Percentiles rank a stretch among this genome's conserved stretches.
Evolutionary conservation across 345 rosid genomes (phyloP).

Genomic region (Melaleuca alternifolia): DNA sequence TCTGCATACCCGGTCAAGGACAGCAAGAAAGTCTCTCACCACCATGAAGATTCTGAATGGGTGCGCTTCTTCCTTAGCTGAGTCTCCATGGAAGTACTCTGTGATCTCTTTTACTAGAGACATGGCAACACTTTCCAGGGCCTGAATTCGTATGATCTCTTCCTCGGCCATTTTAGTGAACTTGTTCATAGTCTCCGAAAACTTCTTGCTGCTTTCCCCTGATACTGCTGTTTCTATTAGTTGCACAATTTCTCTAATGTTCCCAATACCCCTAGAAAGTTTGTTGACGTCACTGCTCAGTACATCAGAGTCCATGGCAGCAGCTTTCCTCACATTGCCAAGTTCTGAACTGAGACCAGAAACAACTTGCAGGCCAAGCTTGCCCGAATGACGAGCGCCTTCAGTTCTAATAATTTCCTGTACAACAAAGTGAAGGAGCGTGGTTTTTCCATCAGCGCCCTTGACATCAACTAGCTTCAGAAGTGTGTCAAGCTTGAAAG

Average conservation of each 20-base stretch:
- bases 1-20: conserved; percentile 90
- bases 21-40: conserved; percentile 77
- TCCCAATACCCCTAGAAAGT: conserved; percentile 57
- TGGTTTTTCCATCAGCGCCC: conserved; percentile 96
- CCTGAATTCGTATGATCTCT: conserved; percentile 80
- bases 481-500: conserved; percentile 96
- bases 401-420: conserved; percentile 92
- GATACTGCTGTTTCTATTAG: conserved; percentile 22
- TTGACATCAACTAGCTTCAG: conserved; percentile 92
- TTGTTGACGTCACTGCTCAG: conserved; percentile 71
- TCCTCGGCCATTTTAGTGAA: conserved; percentile 65
- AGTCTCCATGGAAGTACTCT: conserved; percentile 97
- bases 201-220: conserved; percentile 38
- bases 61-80: conserved; percentile 98
- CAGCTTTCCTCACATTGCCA: conserved; percentile 80
- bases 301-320: conserved; percentile 95
- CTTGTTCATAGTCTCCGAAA: conserved; percentile 60
- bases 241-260: conserved; percentile 41
- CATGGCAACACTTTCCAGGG: conserved; percentile 78
- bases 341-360: conserved; percentile 77
- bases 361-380: conserved; percentile 89
- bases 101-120: conserved; percentile 93
- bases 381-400: conserved; percentile 79
- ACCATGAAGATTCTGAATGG: conserved; percentile 98
- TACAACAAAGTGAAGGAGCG: conserved; percentile 93